Conservation (phyloP, 768 basidiomycete species). For the Termitomyces sp. region DNA sequence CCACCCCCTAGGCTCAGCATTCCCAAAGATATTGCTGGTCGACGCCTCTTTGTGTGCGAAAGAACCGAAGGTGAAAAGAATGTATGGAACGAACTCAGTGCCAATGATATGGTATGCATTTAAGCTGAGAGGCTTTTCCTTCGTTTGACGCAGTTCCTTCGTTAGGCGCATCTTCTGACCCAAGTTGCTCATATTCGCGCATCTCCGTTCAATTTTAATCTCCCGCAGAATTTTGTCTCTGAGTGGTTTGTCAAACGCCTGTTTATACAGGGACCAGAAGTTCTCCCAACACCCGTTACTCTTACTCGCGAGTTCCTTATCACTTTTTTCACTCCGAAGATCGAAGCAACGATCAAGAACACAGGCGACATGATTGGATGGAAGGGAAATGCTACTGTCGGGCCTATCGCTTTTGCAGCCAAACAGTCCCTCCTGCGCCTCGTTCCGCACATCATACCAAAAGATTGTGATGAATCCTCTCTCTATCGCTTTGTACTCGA, state of each 20-base stretch:
- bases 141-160: background rate
- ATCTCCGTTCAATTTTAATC: background rate
- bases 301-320: background rate
- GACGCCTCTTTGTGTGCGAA: background rate
- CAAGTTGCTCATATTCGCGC: background rate
- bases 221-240: background rate
- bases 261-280: background rate
- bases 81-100: background rate
- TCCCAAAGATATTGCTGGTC: background rate
- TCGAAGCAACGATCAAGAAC: background rate
- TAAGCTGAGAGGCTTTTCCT: too few species aligned
- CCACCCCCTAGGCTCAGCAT: background rate
- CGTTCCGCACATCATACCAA: background rate
- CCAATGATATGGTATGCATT: background rate
- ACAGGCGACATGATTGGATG: slow-evolving; percentile 1
- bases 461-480: background rate
- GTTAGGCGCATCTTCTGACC: background rate
- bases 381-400: background rate
- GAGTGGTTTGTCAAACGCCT: background rate
- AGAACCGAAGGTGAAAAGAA: background rate
- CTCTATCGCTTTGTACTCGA: background rate
- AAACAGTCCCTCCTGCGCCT: background rate
- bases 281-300: background rate
- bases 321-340: background rate
- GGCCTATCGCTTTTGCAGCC: background rate